phyloP scores from a whole-genome alignment of 2,329 filamentous ascomycete species.

The Aspergillus ochraceoroseus region DNA sequence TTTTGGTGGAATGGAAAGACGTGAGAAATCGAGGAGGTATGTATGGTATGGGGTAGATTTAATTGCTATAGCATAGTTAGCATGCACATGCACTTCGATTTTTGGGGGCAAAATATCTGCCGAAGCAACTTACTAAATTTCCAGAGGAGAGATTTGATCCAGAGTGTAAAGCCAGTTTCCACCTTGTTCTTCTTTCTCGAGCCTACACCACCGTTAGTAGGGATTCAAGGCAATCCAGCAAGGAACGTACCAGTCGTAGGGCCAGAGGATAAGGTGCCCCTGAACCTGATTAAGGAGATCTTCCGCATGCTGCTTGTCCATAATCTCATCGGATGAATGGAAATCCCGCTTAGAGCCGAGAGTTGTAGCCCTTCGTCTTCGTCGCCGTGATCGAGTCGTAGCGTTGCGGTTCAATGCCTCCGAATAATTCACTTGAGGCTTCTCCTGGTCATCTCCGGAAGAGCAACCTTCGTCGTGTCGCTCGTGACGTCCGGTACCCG shows the following conservation, averaged over 20 bases:
- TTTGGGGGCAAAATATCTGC: no score
- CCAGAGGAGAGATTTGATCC: slow-evolving; percentile 89
- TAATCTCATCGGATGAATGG: slow-evolving; percentile 64
- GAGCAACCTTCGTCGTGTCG: slow-evolving; percentile 25
- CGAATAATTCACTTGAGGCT: slow-evolving; percentile 37
- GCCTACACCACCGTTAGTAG: slow-evolving; percentile 44
- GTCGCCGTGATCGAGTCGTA: slow-evolving; percentile 33
- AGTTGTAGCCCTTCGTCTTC: slow-evolving; percentile 44
- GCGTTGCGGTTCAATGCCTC: slow-evolving; percentile 40
- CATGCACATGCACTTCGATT: neutral
- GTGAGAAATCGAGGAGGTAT: slow-evolving; percentile 3
- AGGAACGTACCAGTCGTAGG: slow-evolving; percentile 74
- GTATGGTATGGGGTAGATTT: slow-evolving; percentile 14
- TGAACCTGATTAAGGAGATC: slow-evolving; percentile 76
- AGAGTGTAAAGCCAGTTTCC: slow-evolving; percentile 97
- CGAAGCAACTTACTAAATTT: slow-evolving; percentile 65
- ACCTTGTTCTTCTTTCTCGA: slow-evolving; percentile 81
- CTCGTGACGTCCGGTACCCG: slow-evolving; percentile 24
- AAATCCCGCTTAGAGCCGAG: slow-evolving; percentile 47
- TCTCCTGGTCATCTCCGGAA: slow-evolving; percentile 31
- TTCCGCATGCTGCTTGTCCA: slow-evolving; percentile 71
- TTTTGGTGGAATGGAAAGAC: neutral
- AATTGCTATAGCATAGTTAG: slow-evolving; percentile 29
- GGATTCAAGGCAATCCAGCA: neutral
- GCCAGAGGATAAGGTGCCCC: slow-evolving; percentile 84